phyloP scores from a whole-genome alignment of 768 basidiomycete species.

The Amanita rimosa region DNA sequence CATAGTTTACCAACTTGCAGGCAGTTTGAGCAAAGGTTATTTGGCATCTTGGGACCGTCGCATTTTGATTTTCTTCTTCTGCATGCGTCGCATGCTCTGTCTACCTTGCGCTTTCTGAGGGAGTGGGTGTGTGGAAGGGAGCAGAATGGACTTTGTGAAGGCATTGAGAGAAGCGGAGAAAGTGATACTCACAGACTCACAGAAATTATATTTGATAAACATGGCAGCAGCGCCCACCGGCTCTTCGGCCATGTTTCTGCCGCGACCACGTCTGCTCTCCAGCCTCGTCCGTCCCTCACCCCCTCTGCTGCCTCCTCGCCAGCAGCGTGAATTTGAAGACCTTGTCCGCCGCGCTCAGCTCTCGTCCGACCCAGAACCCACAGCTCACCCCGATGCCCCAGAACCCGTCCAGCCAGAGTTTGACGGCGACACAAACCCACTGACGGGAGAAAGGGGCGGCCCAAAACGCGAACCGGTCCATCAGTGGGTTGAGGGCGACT shows the following conservation, averaged over 20 bases:
- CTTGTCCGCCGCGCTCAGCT: constrained; percentile 54
- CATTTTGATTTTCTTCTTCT: constrained; percentile 49
- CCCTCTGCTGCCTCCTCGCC: constrained; percentile 58
- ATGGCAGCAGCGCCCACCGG: too few relatives aligned
- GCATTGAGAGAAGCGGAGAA: neutral
- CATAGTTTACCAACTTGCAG: constrained; percentile 36
- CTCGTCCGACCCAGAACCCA: constrained; percentile 25
- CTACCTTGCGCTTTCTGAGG: constrained; percentile 32
- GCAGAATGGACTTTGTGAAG: neutral
- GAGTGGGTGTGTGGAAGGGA: neutral
- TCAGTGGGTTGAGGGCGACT: constrained; percentile 59
- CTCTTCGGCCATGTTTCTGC: neutral
- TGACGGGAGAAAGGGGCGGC: constrained; percentile 77
- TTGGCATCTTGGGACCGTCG: constrained; percentile 41
- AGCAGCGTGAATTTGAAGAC: constrained; percentile 84
- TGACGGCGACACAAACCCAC: constrained; percentile 71
- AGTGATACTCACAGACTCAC: neutral
- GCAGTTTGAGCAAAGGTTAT: constrained; percentile 50
- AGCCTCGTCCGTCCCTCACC: constrained; percentile 53
- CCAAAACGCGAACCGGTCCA: constrained; percentile 79
- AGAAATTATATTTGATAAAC: neutral
- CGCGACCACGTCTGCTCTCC: constrained; percentile 9
- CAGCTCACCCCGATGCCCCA: constrained; percentile 63
- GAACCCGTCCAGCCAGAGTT: constrained; percentile 53
- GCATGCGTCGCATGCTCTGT: constrained; percentile 51